Conservation (phyloP, 2,329 filamentous ascomycete genomes). For the Alternaria triticimaculans region DNA sequence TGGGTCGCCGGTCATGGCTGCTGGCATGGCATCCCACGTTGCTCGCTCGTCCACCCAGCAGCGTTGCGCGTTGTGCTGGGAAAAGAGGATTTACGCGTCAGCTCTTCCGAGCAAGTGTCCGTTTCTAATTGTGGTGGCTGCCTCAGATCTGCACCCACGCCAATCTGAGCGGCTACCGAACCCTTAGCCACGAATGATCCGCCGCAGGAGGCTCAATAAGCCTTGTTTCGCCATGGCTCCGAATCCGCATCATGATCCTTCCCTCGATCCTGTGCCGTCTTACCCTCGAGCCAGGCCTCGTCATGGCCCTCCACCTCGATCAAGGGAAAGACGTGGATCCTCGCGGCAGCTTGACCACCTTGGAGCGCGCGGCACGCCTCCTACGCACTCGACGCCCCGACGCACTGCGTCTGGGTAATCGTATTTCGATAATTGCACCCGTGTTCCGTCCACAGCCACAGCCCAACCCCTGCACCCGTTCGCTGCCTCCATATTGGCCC, state of each 20-base stretch:
- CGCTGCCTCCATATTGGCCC: neutral
- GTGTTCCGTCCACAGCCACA: neutral
- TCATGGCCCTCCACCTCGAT: neutral
- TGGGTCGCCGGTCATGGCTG: neutral
- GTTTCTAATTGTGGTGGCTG: conserved; percentile 5
- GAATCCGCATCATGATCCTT: neutral
- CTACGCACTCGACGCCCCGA: neutral
- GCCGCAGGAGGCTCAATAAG: conserved; percentile 1
- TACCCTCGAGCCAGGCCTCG: neutral
- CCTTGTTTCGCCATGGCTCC: conserved; percentile 2
- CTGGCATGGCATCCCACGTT: neutral
- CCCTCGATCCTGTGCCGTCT: neutral
- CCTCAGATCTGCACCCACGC: conserved; percentile 5
- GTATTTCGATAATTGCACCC: neutral
- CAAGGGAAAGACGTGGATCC: neutral
- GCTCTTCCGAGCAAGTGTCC: neutral
- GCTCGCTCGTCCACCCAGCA: neutral
- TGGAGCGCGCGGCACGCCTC: neutral
- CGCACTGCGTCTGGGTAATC: neutral
- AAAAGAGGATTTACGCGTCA: conserved; percentile 8
- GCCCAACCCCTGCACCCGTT: neutral
- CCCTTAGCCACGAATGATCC: neutral
- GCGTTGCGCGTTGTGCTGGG: conserved; percentile 4
- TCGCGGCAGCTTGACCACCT: neutral
- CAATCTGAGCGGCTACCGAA: conserved; percentile 1